These are phyloP conservation scores for Actinomortierella ambigua DNA, from an alignment of 371 early-diverging fungal species.

Conservation along the genomic window DNA sequence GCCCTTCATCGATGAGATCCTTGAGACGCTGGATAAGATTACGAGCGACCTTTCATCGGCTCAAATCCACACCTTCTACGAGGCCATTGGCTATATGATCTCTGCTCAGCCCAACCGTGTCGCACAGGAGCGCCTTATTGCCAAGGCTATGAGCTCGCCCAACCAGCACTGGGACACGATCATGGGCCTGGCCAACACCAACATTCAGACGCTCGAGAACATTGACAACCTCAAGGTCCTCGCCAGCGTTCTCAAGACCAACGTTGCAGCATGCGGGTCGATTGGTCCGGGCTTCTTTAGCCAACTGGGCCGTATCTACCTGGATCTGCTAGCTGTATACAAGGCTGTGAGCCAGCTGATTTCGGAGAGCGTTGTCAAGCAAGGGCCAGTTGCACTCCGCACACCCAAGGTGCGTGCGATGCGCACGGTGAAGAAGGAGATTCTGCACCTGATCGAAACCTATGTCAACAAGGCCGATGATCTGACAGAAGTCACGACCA, in stretches of 20 bases:
- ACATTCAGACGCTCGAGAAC: slow-evolving; percentile 76
- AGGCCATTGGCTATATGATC: slow-evolving; percentile 96
- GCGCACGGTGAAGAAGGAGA: slow-evolving; percentile 95
- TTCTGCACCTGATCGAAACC: slow-evolving; percentile 85
- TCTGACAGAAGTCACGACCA: slow-evolving; percentile 69
- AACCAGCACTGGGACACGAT: slow-evolving; percentile 86
- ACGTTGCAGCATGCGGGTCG: slow-evolving; percentile 89
- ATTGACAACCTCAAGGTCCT: slow-evolving; percentile 85
- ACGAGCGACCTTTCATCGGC: slow-evolving; percentile 89
- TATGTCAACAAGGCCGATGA: slow-evolving; percentile 88
- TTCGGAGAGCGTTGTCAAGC: slow-evolving; percentile 74
- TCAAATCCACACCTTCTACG: slow-evolving; percentile 96
- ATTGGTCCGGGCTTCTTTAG: slow-evolving; percentile 85
- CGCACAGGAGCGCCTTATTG: slow-evolving; percentile 81
- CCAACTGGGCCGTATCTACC: slow-evolving; percentile 88
- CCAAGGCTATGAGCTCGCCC: slow-evolving; percentile 86
- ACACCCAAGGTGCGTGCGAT: slow-evolving; percentile 92
- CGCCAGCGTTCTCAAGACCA: slow-evolving; percentile 93
- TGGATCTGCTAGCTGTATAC: slow-evolving; percentile 91
- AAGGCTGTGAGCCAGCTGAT: slow-evolving; percentile 84
- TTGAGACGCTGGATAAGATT: slow-evolving; percentile 74
- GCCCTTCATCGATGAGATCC: slow-evolving; percentile 96
- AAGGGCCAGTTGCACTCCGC: slow-evolving; percentile 86
- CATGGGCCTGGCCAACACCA: slow-evolving; percentile 74
- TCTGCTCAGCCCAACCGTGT: slow-evolving; percentile 79